These are phyloP conservation scores for Teratosphaeriaceae sp. DNA, from an alignment of 2,329 filamentous ascomycete genomes.

Conservation along the genomic window DNA sequence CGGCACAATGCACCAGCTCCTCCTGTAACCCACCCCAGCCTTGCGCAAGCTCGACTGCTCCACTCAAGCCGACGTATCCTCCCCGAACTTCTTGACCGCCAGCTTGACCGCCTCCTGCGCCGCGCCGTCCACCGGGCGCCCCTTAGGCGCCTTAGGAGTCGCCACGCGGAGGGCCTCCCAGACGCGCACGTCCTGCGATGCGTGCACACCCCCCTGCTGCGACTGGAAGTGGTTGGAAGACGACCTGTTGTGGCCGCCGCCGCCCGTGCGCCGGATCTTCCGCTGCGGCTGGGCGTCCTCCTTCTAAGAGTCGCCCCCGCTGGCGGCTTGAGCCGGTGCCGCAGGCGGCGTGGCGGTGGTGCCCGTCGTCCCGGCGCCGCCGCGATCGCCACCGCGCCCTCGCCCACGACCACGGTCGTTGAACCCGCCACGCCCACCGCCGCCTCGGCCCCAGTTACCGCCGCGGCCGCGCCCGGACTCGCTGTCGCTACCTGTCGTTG, in stretches of 20 bases:
- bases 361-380: constrained; percentile 28
- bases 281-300: constrained; percentile 4
- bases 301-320: constrained; percentile 25
- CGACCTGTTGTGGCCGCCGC: neutral
- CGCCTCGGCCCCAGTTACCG: constrained; percentile 41
- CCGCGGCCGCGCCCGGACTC: constrained; percentile 60
- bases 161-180: too few species aligned
- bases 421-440: constrained; percentile 64
- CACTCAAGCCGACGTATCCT: neutral
- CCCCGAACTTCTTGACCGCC: neutral
- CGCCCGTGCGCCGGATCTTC: neutral
- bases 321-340: constrained; percentile 16
- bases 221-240: neutral
- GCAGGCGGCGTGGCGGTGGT: constrained; percentile 11
- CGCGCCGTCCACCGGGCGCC: neutral
- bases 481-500: constrained; percentile 53
- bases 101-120: neutral
- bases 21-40: neutral
- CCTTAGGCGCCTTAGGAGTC: too few species aligned
- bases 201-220: neutral
- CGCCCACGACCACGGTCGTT: too few species aligned
- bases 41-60: neutral
- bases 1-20: neutral
- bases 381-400: constrained; percentile 42
- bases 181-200: too few species aligned